Percentiles rank a stretch among this genome's conserved stretches.
These are phyloP conservation scores for Geranium brycei DNA, from an alignment of 345 rosid genomes.

Conservation along the genomic window DNA sequence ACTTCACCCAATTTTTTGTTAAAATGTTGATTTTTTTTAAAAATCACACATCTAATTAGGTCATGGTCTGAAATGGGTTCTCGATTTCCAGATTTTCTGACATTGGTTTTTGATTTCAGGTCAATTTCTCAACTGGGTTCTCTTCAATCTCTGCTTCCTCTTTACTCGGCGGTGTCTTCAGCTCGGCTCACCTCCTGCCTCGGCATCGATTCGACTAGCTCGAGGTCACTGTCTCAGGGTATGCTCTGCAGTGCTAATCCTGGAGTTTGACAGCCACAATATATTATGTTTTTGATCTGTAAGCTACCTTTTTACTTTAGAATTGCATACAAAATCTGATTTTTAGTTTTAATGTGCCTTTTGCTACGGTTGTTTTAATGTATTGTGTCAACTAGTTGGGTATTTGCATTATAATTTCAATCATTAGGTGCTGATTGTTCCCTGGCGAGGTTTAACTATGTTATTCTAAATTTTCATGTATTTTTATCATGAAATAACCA, in stretches of 20 bases:
- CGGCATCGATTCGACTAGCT: constrained; percentile 55
- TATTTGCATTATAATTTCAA: too few species aligned
- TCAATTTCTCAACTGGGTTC: constrained; percentile 18
- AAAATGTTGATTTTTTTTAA: not conserved
- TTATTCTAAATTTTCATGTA: too few species aligned
- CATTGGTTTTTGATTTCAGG: constrained; percentile 27
- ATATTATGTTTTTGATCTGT: constrained; percentile 48
- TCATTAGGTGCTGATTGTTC: too few species aligned
- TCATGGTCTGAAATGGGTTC: not conserved
- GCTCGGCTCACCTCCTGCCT: constrained; percentile 87
- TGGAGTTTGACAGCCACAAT: constrained; percentile 72
- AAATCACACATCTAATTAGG: not conserved
- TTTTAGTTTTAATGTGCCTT: constrained; percentile 67
- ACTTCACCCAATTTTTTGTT: constrained; percentile 23
- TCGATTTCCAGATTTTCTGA: not conserved
- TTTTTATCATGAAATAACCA: too few species aligned
- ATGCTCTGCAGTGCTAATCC: constrained; percentile 92
- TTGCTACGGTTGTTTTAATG: constrained; percentile 52
- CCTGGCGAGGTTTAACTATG: too few species aligned
- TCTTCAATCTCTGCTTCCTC: constrained; percentile 73
- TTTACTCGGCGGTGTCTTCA: constrained; percentile 66
- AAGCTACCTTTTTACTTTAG: constrained; percentile 37
- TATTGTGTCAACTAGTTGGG: not conserved
- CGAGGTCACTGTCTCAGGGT: constrained; percentile 97
- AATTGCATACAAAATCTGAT: constrained; percentile 27